Evolutionary conservation across 2,329 filamentous ascomycete genomes (phyloP).

Genomic region (Cladosporium sp.): DNA sequence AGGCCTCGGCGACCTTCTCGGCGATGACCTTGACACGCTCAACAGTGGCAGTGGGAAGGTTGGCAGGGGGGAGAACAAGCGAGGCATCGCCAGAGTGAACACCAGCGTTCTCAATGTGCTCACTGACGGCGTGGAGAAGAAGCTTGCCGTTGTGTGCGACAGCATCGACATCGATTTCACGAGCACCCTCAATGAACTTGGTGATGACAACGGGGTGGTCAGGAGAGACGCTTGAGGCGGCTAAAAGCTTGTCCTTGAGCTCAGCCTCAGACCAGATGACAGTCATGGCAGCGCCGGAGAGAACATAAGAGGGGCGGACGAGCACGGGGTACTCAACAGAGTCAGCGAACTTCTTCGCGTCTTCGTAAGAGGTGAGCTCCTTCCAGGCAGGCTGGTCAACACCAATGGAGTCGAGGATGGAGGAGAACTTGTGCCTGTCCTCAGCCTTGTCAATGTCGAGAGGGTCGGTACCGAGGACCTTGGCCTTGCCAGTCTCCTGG

Average conservation of each 20-base stretch:
- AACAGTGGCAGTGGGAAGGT: slow-evolving; percentile 75
- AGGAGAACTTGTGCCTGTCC: slow-evolving; percentile 97
- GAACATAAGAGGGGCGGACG: slow-evolving; percentile 90
- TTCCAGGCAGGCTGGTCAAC: slow-evolving; percentile 98
- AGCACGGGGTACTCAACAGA: slow-evolving; percentile 90
- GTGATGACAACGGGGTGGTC: slow-evolving; percentile 98
- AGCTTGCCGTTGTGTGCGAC: slow-evolving; percentile 86
- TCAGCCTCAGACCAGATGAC: slow-evolving; percentile 87
- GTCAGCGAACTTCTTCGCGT: slow-evolving; percentile 83
- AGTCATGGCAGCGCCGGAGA: slow-evolving; percentile 97
- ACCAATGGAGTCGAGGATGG: slow-evolving; percentile 94
- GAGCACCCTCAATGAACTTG: slow-evolving; percentile 95
- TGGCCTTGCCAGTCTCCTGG: slow-evolving; percentile 86
- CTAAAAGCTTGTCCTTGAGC: slow-evolving; percentile 91
- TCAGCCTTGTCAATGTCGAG: slow-evolving; percentile 97
- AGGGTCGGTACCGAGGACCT: slow-evolving; percentile 89
- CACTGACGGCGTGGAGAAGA: slow-evolving; percentile 86
- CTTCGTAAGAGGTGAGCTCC: slow-evolving; percentile 86
- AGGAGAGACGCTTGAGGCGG: slow-evolving; percentile 85
- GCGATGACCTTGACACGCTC: slow-evolving; percentile 92
- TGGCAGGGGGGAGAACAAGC: slow-evolving; percentile 82
- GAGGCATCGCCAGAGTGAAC: slow-evolving; percentile 98
- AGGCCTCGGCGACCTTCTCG: slow-evolving; percentile 92
- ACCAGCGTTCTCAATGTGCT: slow-evolving; percentile 96
- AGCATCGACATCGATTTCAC: slow-evolving; percentile 95